Conservation (phyloP, 345 rosid genomes). For the Rhizophora mangle region DNA sequence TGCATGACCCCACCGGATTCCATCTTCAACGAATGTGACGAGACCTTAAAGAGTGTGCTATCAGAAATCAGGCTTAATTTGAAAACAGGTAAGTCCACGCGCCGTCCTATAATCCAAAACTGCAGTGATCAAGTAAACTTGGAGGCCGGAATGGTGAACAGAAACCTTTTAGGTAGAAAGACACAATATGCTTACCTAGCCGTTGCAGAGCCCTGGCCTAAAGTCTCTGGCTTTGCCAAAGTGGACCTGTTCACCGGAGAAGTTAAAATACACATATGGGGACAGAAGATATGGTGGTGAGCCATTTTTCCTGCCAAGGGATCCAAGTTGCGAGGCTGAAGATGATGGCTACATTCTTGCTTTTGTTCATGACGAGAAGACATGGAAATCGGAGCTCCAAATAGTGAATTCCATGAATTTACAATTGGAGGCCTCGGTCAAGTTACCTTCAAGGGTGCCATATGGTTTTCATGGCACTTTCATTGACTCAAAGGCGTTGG, state of each 20-base stretch:
- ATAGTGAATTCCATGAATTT: conserved; percentile 67
- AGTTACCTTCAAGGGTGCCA: conserved; percentile 88
- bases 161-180: conserved; percentile 66
- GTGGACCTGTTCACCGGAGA: conserved; percentile 78
- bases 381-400: conserved; percentile 75
- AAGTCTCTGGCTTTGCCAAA: conserved; percentile 82
- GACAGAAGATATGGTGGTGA: conserved; percentile 75
- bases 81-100: conserved; percentile 73
- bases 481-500: conserved; percentile 57
- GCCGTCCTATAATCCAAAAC: conserved; percentile 55
- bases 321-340: conserved; percentile 41
- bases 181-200: conserved; percentile 78
- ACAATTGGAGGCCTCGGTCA: conserved; percentile 60
- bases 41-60: conserved; percentile 63
- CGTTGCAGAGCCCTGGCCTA: conserved; percentile 96
- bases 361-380: conserved; percentile 82
- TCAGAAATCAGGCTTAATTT: conserved; percentile 83
- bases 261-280: conserved; percentile 59
- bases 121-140: conserved; percentile 59
- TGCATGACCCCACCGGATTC: conserved; percentile 99
- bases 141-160: conserved; percentile 98
- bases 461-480: conserved; percentile 97
- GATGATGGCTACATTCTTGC: conserved; percentile 79
- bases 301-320: conserved; percentile 67
- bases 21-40: conserved; percentile 87